Percentiles rank a stretch among this genome's conserved stretches.
Conservation (phyloP, 108 stramenopile species). For the Skeletonema costatum region DNA sequence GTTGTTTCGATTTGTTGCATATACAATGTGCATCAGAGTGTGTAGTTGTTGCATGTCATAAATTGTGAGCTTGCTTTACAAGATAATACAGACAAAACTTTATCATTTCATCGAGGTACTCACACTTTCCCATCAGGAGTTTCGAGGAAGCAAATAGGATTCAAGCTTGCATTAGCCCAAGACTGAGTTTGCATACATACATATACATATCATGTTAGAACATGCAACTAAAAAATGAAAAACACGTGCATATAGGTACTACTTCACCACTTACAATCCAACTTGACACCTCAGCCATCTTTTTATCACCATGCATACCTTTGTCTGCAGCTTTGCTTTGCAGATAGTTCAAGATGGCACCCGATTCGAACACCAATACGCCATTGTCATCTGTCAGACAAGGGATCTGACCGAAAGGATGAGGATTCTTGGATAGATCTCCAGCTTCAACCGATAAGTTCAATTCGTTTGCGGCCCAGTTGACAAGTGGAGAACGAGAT, state of each 20-base stretch:
- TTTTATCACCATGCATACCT: slow-evolving; percentile 22
- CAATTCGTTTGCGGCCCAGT: slow-evolving; percentile 85
- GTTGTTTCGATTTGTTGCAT: not conserved
- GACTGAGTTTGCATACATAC: not conserved
- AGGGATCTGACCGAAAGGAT: slow-evolving; percentile 90
- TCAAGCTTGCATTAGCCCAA: slow-evolving; percentile 89
- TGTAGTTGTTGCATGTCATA: not conserved
- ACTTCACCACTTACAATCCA: slow-evolving; percentile 56
- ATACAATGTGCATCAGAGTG: too few relatives aligned
- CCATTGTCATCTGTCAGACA: slow-evolving; percentile 68
- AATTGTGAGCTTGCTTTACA: not conserved
- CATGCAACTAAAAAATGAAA: not conserved
- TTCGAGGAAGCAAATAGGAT: slow-evolving; percentile 90
- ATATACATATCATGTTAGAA: not conserved
- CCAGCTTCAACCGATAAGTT: slow-evolving; percentile 27
- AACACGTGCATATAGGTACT: too few relatives aligned
- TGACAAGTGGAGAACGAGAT: slow-evolving; percentile 79
- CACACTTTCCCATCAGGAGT: slow-evolving; percentile 83
- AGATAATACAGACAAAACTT: not conserved
- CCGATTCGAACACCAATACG: slow-evolving; percentile 86
- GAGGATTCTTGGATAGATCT: slow-evolving; percentile 72
- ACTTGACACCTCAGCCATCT: slow-evolving; percentile 47
- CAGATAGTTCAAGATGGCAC: slow-evolving; percentile 85
- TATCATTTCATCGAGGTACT: slow-evolving; percentile 12
- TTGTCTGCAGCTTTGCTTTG: slow-evolving; percentile 44